Evolutionary conservation across 1,284 basidiomycete species (phyloP), one percentile per base, ranked within the genome.

Genomic region (Tausonia pullulans): DNA sequence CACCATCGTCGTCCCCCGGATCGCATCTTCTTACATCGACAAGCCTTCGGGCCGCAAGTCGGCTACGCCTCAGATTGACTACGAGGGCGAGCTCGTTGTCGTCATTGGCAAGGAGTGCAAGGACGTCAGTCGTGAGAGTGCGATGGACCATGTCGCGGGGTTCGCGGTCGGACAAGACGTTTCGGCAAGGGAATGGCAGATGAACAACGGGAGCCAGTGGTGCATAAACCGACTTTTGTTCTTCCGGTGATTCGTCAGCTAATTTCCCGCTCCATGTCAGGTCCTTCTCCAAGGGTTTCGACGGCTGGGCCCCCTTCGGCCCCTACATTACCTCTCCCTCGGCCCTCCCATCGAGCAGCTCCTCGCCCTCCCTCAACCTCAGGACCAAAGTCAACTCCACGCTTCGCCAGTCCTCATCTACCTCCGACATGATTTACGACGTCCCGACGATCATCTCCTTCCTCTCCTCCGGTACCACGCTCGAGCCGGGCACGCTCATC

Each of bases 31-130:
- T 53, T 13, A 39, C 39, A 14, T 43, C 64, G 80, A 85, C 85
- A 4, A 87, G 90, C 58, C 81, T 89, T 11, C 89, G 87, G 71
- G 76, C 91, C 13, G 2, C 89, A 88, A 0, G 77, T 90, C 51
- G 90, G 91, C 74, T 91, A 90, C 71, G 81, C 81, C 27, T 65
- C 87, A 89, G 39, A 83, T 88, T 0, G 92, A 96, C 75, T 95
- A 91, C 72, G 92, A 96, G 73, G 86, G 89, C 58, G 92, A 96
- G 71, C 78, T 96, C 11, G 87, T 84, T 49, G 82, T 94, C 68
- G 86, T 95, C 65, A 88, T 95, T 56, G 89, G 88, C 16, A 87
- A 86, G 71, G 73, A 83, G 0, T 86, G 87, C 58, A 88, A 86
- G 77, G 77, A 94, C 70, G 88, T 93, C 7, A 79, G 81, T 0